Evolutionary conservation across 78 protist species (phyloP), one percentile per base, ranked within the genome.

Genomic region (Trichosphaerium sp.): DNA sequence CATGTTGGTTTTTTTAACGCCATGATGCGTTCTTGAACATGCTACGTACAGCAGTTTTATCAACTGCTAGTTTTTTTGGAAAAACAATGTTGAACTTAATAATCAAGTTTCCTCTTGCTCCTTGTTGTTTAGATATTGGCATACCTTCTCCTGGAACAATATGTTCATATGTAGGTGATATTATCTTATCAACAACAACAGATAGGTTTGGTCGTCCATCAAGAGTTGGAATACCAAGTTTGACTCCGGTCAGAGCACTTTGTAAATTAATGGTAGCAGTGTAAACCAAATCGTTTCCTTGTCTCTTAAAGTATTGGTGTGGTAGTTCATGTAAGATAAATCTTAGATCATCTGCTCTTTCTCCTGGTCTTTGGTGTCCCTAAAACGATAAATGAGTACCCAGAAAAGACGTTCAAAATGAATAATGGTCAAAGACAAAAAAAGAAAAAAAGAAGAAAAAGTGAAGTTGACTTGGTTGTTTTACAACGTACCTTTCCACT

Each of bases 141-240:
- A 77, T 77, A 49, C 83, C 83, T 29, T 77, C 83, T 41, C 75
- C 69, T 2, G 42, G 65, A n/a, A 77, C 62, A 26, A 26, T 41
- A 47, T 75, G 52, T 28, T 48, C 38, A 29, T 64, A 71, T 23
- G 62, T 69, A 31, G 74, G 69, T 48, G 58, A 57, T 14, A 69
- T 56, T 3, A 38, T 29, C 29, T 66, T 76, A 12, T 49, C 29
- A 3, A 43, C 47, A 15, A 61, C 47, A 31, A 77, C 66, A 68
- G 72, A 57, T 6, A 77, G 49, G 32, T 44, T 77, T 32, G n/a
- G n/a, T n/a, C 71, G 38, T 0, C 52, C 55, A 48, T 59, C 65
- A 5, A 77, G 25, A 35, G 63, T 31, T 6, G 37, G 14, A 37
- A 77, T 23, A 1, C 37, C 40, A 25, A 77, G 60, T 21, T 26